A percentile compares a stretch with the other conserved stretches of the same genome.
Conservation (phyloP, 306 rosid genomes). For the Benincasa hispida region DNA sequence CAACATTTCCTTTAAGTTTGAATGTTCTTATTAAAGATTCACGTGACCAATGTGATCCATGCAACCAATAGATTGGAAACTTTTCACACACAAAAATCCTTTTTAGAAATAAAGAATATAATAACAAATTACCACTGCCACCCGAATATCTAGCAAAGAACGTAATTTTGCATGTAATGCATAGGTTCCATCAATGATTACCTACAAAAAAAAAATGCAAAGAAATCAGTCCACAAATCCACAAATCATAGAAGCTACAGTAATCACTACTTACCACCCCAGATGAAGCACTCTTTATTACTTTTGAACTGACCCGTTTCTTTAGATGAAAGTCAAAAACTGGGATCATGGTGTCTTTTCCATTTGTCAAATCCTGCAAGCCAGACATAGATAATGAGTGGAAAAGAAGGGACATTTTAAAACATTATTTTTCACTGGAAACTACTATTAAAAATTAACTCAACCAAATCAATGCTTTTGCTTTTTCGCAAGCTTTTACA, state of each 20-base stretch:
- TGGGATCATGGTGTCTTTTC: constrained; percentile 65
- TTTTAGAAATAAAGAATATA: background rate
- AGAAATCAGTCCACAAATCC: constrained; percentile 2
- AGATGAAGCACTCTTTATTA: constrained; percentile 69
- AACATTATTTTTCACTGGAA: constrained; percentile 1
- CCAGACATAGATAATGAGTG: constrained; percentile 5
- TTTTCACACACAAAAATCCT: background rate
- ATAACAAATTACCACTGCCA: constrained; percentile 68
- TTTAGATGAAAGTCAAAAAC: constrained; percentile 85
- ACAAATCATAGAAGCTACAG: constrained; percentile 2
- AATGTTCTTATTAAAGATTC: background rate
- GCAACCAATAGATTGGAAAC: background rate
- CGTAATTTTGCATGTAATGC: constrained; percentile 95
- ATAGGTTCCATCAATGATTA: constrained; percentile 92
- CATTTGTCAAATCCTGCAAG: constrained; percentile 71
- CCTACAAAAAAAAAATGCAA: constrained; percentile 33
- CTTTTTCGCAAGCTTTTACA: background rate
- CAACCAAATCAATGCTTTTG: background rate
- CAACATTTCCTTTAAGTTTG: background rate
- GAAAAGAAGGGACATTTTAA: background rate
- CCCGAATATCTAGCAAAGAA: constrained; percentile 95
- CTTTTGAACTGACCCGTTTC: constrained; percentile 54
- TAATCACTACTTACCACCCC: constrained; percentile 68
- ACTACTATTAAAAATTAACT: background rate
- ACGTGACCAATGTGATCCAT: background rate